These are phyloP conservation scores for Ceratobasidium sp. DNA, from an alignment of 1,284 basidiomycete species.

Conservation along the genomic window DNA sequence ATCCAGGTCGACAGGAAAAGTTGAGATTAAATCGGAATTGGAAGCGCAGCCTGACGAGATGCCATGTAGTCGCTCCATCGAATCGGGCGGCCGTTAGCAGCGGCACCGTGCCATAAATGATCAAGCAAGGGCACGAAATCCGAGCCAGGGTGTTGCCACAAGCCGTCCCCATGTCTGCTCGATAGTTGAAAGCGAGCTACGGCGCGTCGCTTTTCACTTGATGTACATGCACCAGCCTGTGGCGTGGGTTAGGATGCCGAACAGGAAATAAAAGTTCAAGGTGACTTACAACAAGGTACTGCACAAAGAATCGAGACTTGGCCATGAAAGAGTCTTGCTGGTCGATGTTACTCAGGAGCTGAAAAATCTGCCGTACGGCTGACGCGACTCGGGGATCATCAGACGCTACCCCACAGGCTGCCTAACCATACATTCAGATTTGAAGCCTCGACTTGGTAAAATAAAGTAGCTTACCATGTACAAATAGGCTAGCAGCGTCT, in stretches of 20 bases:
- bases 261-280: too few relatives aligned
- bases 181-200: neutral
- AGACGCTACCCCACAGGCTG: neutral
- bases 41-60: too few relatives aligned
- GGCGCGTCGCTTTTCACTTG: constrained; percentile 14
- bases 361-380: constrained; percentile 7
- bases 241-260: too few relatives aligned
- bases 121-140: constrained; percentile 2
- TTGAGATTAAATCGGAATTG: too few relatives aligned
- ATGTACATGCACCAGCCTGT: constrained; percentile 17
- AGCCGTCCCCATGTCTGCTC: neutral
- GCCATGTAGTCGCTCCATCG: constrained; percentile 2
- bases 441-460: too few relatives aligned
- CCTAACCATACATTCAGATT: too few relatives aligned
- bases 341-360: neutral
- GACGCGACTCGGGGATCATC: constrained; percentile 10
- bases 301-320: neutral
- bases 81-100: neutral
- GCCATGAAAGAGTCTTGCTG: neutral
- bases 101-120: constrained; percentile 16
- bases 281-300: constrained; percentile 24
- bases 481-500: constrained; percentile 1
- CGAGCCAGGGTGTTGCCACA: neutral
- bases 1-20: too few relatives aligned
- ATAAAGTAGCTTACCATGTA: constrained; percentile 18